Conservation (phyloP, 306 rosid genomes). For the Canavalia ensiformis region DNA sequence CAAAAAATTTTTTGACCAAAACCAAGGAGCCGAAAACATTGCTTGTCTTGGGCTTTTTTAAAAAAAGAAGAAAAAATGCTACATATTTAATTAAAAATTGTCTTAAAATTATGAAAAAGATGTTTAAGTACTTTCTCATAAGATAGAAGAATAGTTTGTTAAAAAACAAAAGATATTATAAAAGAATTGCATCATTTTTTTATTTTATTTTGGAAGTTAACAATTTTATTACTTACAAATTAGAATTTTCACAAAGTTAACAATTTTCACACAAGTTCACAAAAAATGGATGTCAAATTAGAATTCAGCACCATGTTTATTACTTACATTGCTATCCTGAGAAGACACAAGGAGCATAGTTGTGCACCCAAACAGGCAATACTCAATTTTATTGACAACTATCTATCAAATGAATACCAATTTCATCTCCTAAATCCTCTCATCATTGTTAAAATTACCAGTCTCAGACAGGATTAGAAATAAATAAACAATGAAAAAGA, state of each 20-base stretch:
- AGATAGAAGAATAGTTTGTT: too few species aligned
- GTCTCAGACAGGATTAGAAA: constrained; percentile 59
- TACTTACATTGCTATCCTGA: constrained; percentile 30
- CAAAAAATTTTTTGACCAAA: too few species aligned
- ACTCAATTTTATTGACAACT: constrained; percentile 57
- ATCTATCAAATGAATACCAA: constrained; percentile 54
- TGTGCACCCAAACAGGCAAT: constrained; percentile 34
- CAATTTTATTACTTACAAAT: too few species aligned
- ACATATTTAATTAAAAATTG: too few species aligned
- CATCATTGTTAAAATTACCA: constrained; percentile 59
- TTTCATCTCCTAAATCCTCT: constrained; percentile 51
- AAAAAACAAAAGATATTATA: too few species aligned
- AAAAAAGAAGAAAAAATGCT: too few species aligned
- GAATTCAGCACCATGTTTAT: constrained; percentile 20
- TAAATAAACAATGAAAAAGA: constrained; percentile 49
- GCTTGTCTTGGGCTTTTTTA: not conserved
- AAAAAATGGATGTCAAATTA: not conserved
- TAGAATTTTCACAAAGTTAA: not conserved
- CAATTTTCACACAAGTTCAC: not conserved
- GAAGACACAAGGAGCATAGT: constrained; percentile 20
- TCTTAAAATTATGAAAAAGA: too few species aligned
- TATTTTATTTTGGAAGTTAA: too few species aligned
- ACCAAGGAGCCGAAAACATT: not conserved
- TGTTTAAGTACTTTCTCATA: too few species aligned
- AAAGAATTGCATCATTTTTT: too few species aligned